Evolutionary conservation across 257 asterid species (phyloP), one percentile per base, ranked within the genome.

Genomic region (Avicennia marina): DNA sequence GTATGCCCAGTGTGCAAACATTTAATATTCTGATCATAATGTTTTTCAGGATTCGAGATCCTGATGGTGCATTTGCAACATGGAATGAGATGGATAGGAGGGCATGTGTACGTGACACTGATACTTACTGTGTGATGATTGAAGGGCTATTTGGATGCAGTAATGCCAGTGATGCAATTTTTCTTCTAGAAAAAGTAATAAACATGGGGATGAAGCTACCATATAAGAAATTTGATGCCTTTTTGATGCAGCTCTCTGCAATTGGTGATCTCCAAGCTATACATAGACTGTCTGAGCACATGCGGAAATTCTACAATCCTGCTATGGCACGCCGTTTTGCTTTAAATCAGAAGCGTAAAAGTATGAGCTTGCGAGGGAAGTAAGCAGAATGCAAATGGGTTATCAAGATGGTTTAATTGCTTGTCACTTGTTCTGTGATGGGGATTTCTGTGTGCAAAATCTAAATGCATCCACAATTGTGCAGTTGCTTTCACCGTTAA

Each of bases 291-390:
- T 91, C 98, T 1, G 98, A 83, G 58, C 90, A 91, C 53, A 91
- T 88, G 96, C 80, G 89, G 62, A 83, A 59, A 39, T 85, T 83
- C 71, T 88, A 85, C 62, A 88, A 89, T 67, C 95, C 97, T 58
- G 90, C 95, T 4, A 85, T 91, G 95, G 96, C 95, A 12, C 86
- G 98, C 0, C 95, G 95, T 50, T 82, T 79, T 62, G 80, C 95
- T 43, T 56, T 88, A 39, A 78, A 63, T 60, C 88, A 81, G 82
- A 85, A 80, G 79, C 80, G 95, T 27, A 85, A 53, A 64, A 83
- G 95, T 69, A 56, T 63, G 75, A 88, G 86, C 69, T 73, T 85
- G 42, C 73, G 95, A 61, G 90, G 86, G 36, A 81, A 69, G 76
- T 85, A 36, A 78, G 60, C 6, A 10, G 38, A 29, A 19, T 24